phyloP scores from a whole-genome alignment of 1,284 basidiomycete species.

The Exobasidium rhododendri region DNA sequence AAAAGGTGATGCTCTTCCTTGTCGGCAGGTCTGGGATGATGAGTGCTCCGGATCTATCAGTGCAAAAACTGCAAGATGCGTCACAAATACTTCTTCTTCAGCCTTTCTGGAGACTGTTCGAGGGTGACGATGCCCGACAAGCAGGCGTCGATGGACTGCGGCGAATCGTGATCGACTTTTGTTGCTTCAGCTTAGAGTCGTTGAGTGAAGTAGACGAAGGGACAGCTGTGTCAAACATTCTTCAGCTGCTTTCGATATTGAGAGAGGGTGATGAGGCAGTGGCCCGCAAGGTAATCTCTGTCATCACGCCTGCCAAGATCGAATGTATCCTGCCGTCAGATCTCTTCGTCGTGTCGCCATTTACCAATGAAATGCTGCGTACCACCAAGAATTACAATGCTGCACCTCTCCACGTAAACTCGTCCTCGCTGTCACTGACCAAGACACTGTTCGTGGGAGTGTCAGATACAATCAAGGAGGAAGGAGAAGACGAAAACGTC shows the following conservation, averaged over 20 bases:
- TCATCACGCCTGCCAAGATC: neutral
- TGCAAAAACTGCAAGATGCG: neutral
- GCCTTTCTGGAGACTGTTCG: neutral
- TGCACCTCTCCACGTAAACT: neutral
- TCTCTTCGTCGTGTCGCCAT: conserved; percentile 41
- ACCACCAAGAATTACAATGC: neutral
- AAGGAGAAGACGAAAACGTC: conserved; percentile 21
- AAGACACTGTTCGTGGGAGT: neutral
- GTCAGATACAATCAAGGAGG: neutral
- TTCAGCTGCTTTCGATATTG: neutral
- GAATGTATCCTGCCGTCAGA: conserved; percentile 52
- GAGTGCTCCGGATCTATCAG: neutral
- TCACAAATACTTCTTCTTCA: neutral
- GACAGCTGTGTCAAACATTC: neutral
- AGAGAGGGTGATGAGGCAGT: neutral
- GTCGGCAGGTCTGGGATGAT: neutral
- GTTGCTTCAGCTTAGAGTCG: neutral
- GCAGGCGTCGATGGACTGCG: neutral
- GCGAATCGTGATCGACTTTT: neutral
- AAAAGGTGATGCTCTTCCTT: neutral
- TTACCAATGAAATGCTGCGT: neutral
- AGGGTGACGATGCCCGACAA: neutral
- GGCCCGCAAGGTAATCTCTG: neutral
- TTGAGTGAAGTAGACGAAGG: neutral
- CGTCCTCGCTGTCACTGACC: neutral